Conservation (phyloP, 1,139 yeast genomes). For the Hanseniaspora uvarum region DNA sequence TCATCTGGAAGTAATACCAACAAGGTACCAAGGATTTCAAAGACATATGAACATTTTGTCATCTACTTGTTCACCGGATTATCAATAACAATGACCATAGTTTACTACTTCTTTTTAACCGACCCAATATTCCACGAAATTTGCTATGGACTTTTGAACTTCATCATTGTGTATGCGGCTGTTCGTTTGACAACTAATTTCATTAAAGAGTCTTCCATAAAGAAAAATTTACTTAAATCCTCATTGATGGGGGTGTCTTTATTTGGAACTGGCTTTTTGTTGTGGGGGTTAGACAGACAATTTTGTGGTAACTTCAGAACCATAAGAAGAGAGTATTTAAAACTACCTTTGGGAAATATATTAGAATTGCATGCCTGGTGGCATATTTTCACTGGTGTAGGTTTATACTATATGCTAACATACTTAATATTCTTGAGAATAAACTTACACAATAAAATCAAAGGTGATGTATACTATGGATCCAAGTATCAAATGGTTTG, state of each 20-base stretch:
- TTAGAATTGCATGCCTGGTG: conserved; percentile 98
- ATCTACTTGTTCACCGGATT: neutral
- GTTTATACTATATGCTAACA: conserved; percentile 58
- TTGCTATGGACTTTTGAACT: conserved; percentile 49
- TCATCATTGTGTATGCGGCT: conserved; percentile 50
- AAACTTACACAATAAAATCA: conserved; percentile 43
- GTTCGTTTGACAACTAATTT: conserved; percentile 39
- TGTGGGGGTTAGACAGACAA: conserved; percentile 78
- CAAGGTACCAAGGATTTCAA: conserved; percentile 25
- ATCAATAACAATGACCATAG: conserved; percentile 48
- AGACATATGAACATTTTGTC: conserved; percentile 36
- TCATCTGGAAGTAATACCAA: neutral
- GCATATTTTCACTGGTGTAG: conserved; percentile 81
- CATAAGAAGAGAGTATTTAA: conserved; percentile 54
- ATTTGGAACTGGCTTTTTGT: conserved; percentile 61
- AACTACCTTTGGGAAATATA: conserved; percentile 79
- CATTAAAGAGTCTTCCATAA: conserved; percentile 42
- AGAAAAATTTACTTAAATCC: conserved; percentile 41
- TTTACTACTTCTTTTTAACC: conserved; percentile 53
- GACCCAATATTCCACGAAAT: conserved; percentile 85
- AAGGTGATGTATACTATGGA: conserved; percentile 11
- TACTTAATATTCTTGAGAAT: conserved; percentile 58
- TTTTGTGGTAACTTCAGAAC: conserved; percentile 56
- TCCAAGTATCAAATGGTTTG: conserved; percentile 6
- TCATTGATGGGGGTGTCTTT: conserved; percentile 52